A percentile compares a stretch with the other conserved stretches of the same genome.
Conservation (phyloP, 2,329 filamentous ascomycete species). For the Hypoxylon sp. region DNA sequence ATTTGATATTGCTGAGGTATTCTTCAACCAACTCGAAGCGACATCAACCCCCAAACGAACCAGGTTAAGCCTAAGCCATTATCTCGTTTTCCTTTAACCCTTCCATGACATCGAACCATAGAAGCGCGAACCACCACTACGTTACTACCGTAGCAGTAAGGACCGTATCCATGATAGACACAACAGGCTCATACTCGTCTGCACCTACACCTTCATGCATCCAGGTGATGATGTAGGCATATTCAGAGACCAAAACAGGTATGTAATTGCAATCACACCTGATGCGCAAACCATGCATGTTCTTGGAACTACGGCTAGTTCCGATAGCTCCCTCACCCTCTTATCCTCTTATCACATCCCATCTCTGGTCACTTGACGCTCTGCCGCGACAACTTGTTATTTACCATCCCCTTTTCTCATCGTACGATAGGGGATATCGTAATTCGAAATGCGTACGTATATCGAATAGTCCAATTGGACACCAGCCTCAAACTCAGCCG, state of each 20-base stretch:
- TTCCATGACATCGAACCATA: conserved; percentile 41
- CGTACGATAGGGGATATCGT: conserved; percentile 43
- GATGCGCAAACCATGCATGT: conserved; percentile 40
- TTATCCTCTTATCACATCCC: conserved; percentile 11
- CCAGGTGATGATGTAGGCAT: conserved; percentile 2
- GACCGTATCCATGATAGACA: conserved; percentile 31
- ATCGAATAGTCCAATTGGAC: conserved; percentile 36
- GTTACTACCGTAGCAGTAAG: conserved; percentile 39
- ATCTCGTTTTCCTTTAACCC: conserved; percentile 2
- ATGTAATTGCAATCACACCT: conserved; percentile 41
- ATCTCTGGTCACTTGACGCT: conserved; percentile 32
- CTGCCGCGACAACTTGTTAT: conserved; percentile 27
- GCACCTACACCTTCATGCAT: conserved; percentile 25
- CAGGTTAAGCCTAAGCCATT: background rate
- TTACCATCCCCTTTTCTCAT: conserved; percentile 29
- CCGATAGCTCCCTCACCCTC: conserved; percentile 26
- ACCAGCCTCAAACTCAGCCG: conserved; percentile 37
- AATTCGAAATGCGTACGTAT: conserved; percentile 34
- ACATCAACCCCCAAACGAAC: background rate
- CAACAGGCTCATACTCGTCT: conserved; percentile 4
- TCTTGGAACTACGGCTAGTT: conserved; percentile 40
- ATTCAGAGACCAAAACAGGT: conserved; percentile 31
- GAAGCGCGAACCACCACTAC: conserved; percentile 39
- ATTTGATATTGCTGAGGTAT: conserved; percentile 24
- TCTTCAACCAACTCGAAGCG: conserved; percentile 17